Evolutionary conservation across 352 stramenopile genomes (phyloP).

Genomic region (Phytopythium montanum): DNA sequence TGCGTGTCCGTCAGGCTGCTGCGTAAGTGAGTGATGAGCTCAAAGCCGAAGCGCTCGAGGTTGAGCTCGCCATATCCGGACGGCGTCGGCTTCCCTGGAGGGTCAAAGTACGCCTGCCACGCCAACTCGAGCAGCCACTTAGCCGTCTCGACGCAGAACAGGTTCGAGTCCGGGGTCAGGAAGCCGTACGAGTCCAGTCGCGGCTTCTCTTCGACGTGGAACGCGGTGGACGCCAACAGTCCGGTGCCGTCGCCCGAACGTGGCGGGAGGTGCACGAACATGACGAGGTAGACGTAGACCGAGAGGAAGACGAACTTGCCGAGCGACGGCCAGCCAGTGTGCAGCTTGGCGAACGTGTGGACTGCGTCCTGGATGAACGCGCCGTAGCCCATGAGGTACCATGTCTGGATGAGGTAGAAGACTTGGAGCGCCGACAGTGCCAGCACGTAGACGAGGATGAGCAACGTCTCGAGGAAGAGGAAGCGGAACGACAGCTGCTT

Average conservation of each 20-base stretch:
- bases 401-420: slow-evolving; percentile 53
- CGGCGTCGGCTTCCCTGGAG: slow-evolving; percentile 62
- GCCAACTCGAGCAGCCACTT: slow-evolving; percentile 78
- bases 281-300: slow-evolving; percentile 78
- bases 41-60: slow-evolving; percentile 72
- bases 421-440: slow-evolving; percentile 66
- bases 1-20: slow-evolving; percentile 80
- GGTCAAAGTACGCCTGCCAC: slow-evolving; percentile 88
- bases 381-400: slow-evolving; percentile 64
- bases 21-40: slow-evolving; percentile 78
- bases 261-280: slow-evolving; percentile 81
- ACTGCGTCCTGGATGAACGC: slow-evolving; percentile 69
- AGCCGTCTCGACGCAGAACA: slow-evolving; percentile 88
- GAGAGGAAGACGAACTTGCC: slow-evolving; percentile 77
- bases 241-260: slow-evolving; percentile 40
- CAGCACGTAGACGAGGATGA: slow-evolving; percentile 75
- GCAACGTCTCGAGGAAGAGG: slow-evolving; percentile 64
- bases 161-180: slow-evolving; percentile 57
- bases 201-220: slow-evolving; percentile 65
- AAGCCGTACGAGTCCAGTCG: slow-evolving; percentile 61
- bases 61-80: slow-evolving; percentile 73
- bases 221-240: slow-evolving; percentile 60
- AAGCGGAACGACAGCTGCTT: slow-evolving; percentile 88
- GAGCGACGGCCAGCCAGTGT: slow-evolving; percentile 50
- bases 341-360: slow-evolving; percentile 58